Conservation (phyloP, 148 eudicot species). For the Dysphania ambrosioides region DNA sequence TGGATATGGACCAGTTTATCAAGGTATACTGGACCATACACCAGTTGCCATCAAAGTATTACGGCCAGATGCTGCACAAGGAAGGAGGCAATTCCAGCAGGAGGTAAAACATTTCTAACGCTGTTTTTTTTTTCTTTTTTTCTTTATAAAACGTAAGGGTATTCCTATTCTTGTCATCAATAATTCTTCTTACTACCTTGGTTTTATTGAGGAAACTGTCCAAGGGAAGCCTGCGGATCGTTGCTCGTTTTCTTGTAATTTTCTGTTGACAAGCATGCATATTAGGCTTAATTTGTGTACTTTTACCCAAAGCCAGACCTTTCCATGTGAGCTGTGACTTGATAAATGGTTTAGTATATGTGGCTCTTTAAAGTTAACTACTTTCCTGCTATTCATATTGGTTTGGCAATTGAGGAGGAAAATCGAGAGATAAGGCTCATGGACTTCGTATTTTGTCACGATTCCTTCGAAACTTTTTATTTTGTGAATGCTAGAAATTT, state of each 20-base stretch:
- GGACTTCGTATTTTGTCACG: no score
- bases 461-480: not conserved
- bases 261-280: not conserved
- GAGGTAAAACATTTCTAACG: conserved; percentile 28
- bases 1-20: conserved; percentile 87
- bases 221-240: not conserved
- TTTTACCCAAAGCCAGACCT: not conserved
- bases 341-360: not conserved
- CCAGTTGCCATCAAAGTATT: conserved; percentile 80
- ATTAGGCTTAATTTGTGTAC: not conserved
- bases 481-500: not conserved
- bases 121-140: not conserved
- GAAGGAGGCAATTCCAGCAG: conserved; percentile 71
- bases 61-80: conserved; percentile 78
- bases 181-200: not conserved
- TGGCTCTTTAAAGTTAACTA: not conserved
- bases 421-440: not conserved
- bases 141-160: not conserved
- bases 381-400: no score
- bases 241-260: not conserved
- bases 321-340: not conserved
- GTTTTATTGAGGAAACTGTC: not conserved
- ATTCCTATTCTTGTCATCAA: not conserved
- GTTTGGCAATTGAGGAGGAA: not conserved
- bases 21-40: conserved; percentile 74